phyloP scores from a whole-genome alignment of 768 basidiomycete species.

The Auricularia cornea region DNA sequence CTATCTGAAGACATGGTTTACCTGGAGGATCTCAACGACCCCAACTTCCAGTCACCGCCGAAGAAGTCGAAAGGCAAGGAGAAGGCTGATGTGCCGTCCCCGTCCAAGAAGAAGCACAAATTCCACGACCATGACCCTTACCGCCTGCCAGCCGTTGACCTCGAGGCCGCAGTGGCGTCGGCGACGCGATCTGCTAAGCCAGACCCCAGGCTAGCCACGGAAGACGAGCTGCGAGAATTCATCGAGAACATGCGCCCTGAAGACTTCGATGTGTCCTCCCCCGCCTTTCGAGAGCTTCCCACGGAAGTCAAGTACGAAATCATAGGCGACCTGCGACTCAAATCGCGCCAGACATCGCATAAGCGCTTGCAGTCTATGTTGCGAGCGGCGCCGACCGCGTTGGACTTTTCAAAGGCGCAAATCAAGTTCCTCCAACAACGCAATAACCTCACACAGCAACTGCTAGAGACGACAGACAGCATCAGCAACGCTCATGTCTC shows the following conservation, averaged over 20 bases:
- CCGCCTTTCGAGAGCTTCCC: slow-evolving; percentile 85
- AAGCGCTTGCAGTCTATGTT: slow-evolving; percentile 89
- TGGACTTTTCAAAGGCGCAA: slow-evolving; percentile 96
- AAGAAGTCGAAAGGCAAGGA: background rate
- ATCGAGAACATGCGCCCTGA: slow-evolving; percentile 95
- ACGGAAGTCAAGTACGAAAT: slow-evolving; percentile 98
- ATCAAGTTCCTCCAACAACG: slow-evolving; percentile 84
- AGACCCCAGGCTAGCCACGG: slow-evolving; percentile 91
- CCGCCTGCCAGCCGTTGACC: slow-evolving; percentile 73
- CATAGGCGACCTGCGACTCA: slow-evolving; percentile 87
- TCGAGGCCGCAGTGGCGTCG: slow-evolving; percentile 54
- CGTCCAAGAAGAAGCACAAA: slow-evolving; percentile 50
- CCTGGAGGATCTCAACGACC: slow-evolving; percentile 70
- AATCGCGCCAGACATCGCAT: slow-evolving; percentile 91
- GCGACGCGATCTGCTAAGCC: slow-evolving; percentile 54
- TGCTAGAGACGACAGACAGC: slow-evolving; percentile 83
- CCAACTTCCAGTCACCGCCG: slow-evolving; percentile 14
- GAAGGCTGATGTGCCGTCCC: slow-evolving; percentile 10
- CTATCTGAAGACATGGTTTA: slow-evolving; percentile 75
- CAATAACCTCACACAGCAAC: slow-evolving; percentile 86
- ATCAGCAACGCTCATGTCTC: slow-evolving; percentile 85
- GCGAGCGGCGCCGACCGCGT: slow-evolving; percentile 60
- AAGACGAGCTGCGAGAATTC: slow-evolving; percentile 86
- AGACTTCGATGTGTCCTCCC: slow-evolving; percentile 86
- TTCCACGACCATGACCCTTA: slow-evolving; percentile 87